Evolutionary conservation across 2,329 filamentous ascomycete genomes (phyloP).

Genomic region (Pseudocercospora vitis): DNA sequence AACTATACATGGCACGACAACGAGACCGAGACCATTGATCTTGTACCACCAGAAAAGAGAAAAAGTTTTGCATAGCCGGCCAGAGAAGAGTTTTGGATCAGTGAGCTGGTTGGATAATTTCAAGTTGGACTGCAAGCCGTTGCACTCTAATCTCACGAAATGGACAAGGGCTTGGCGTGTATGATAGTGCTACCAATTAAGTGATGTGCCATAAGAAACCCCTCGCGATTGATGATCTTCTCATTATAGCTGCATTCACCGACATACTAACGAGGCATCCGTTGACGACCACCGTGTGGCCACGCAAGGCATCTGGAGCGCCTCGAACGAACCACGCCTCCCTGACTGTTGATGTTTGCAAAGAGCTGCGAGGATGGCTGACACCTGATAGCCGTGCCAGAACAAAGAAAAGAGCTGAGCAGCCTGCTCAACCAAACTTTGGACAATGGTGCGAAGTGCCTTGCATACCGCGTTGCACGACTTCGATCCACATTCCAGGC

Average conservation of each 20-base stretch:
- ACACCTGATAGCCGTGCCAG: too few species aligned
- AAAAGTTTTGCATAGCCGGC: slow-evolving; percentile 17
- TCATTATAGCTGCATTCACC: neutral
- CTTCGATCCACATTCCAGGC: neutral
- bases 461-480: neutral
- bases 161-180: slow-evolving; percentile 13
- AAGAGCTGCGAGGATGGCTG: too few species aligned
- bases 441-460: neutral
- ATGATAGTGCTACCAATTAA: slow-evolving; percentile 18
- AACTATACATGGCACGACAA: slow-evolving; percentile 18
- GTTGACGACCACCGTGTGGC: too few species aligned
- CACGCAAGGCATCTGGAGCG: too few species aligned
- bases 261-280: too few species aligned
- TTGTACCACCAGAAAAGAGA: slow-evolving; percentile 19
- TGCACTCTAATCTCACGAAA: slow-evolving; percentile 10
- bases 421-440: neutral
- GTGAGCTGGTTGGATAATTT: slow-evolving; percentile 9
- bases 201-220: slow-evolving; percentile 9
- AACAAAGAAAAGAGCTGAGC: slow-evolving; percentile 4
- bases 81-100: slow-evolving; percentile 4
- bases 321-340: too few species aligned
- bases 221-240: neutral
- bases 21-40: slow-evolving; percentile 18
- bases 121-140: slow-evolving; percentile 7
- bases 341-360: neutral